A percentile compares a stretch with the other conserved stretches of the same genome.
Evolutionary conservation across 2,329 filamentous ascomycete species (phyloP).

Genomic region (Colletotrichum melonis): DNA sequence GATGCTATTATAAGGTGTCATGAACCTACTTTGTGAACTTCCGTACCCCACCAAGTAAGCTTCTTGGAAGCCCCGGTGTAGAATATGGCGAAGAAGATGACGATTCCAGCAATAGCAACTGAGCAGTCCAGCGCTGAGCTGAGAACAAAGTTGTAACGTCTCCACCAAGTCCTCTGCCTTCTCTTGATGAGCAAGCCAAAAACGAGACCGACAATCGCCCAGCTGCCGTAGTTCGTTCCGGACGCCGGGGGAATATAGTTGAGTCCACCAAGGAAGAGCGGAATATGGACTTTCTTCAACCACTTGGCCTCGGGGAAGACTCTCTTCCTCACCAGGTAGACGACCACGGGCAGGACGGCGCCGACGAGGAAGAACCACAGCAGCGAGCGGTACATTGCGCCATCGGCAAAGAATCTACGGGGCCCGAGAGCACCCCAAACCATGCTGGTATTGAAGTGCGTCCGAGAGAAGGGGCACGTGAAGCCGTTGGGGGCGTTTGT

Average conservation of each 20-base stretch:
- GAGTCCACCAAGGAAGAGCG: slow-evolving; percentile 44
- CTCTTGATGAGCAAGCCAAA: slow-evolving; percentile 43
- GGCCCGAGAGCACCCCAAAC: slow-evolving; percentile 70
- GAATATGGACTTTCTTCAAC: slow-evolving; percentile 44
- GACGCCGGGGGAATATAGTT: slow-evolving; percentile 48
- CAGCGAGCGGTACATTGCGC: slow-evolving; percentile 60
- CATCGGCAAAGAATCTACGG: slow-evolving; percentile 62
- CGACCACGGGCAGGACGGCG: slow-evolving; percentile 56
- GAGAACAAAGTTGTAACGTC: slow-evolving; percentile 46
- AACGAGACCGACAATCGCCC: slow-evolving; percentile 44
- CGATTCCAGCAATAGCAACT: slow-evolving; percentile 44
- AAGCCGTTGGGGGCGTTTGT: slow-evolving; percentile 58
- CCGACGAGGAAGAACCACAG: slow-evolving; percentile 67
- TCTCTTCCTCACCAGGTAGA: slow-evolving; percentile 50
- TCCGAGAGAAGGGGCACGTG: slow-evolving; percentile 48
- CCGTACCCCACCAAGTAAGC: slow-evolving; percentile 46
- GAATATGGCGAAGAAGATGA: slow-evolving; percentile 48
- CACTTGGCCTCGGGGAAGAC: slow-evolving; percentile 33
- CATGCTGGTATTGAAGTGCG: slow-evolving; percentile 64
- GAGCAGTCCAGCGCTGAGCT: slow-evolving; percentile 46
- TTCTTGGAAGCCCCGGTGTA: slow-evolving; percentile 43
- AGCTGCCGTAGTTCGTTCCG: slow-evolving; percentile 47
- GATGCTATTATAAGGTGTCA: background rate
- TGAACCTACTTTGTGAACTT: slow-evolving; percentile 36
- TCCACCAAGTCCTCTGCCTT: slow-evolving; percentile 44